Evolutionary conservation across 2,329 filamentous ascomycete species (phyloP), one percentile per base, ranked within the genome.

Genomic region (Trichophyton rubrum): DNA sequence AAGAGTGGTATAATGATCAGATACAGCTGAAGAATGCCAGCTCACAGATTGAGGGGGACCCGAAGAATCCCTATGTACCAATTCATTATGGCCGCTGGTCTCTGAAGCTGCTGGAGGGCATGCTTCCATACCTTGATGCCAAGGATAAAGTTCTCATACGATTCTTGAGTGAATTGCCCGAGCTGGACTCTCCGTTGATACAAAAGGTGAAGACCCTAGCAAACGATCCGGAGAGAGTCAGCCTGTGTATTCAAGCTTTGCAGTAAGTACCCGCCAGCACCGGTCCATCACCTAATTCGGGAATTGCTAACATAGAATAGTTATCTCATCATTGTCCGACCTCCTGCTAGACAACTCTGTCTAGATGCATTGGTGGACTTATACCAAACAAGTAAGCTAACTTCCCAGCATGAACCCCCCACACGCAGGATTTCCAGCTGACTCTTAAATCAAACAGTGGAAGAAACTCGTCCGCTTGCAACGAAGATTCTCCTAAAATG

Each of bases 1-100:
- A 99, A 72, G 93, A 99, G 74, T 99, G 93, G 92, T 97, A 96
- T 73, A 95, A 91, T 68, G 92, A 97, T 71, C 85, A 79, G 49
- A 73, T 90, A 35, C 77, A 80, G 59, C 70, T 75, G 51, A 76
- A 74, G 62, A 66, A 70, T 58, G 72, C 74, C 77, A 64, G 75
- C 71, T 63, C 76, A 56, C 71, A 64, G 61, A 77, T 72, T 59
- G 69, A 70, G n/a, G 73, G 72, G 38, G 73, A 70, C 56, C 71
- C 71, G 9, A 77, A 80, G 45, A 79, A 80, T 6, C 69, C 81
- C 38, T 68, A 67, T 2, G 68, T 74, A 15, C 65, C 71, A 1
- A 67, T 73, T 24, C 83, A 93, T 71, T 96, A 96, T 72, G 85
- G 90, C 62, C 84, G 84, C 68, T 95, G 88, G 82, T 84, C 85